Evolutionary conservation across 352 stramenopile genomes (phyloP), one percentile per base, ranked within the genome.

Genomic region (Pythium folliculosum): DNA sequence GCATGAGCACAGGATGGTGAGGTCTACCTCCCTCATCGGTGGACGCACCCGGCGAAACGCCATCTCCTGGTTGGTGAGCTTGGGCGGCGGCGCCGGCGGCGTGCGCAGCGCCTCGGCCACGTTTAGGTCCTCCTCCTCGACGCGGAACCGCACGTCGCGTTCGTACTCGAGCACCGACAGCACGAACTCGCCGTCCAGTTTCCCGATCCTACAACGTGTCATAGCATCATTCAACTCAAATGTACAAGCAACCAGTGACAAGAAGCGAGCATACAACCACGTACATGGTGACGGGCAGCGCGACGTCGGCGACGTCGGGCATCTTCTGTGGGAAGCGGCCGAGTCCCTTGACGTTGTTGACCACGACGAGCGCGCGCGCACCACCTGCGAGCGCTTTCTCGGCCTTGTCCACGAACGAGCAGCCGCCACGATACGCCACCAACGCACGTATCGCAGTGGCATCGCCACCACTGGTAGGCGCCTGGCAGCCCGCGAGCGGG

Each of bases 391-490:
- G 59, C 14, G 78, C 66, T 23, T 78, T 69, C 0, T 80, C 69
- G 1, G 82, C 82, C 58, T 92, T 92, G 0, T 91, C 84, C n/a
- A 89, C 72, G 22, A 92, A 88, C 7, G 82, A 81, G 43, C 84
- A 92, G 0, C 60, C 70, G 25, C 82, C 84, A 30, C 84, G 78
- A 37, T 88, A 90, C 16, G 78, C 65, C 3, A 91, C n/a, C 40
- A 47, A 2, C 13, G 40, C 40, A 7, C 40, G 40, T 8, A 12
- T 12, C 6, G 80, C 67, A 16, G 67, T 52, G 10, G 40, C 25
- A 7, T 62, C 38, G 6, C 63, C 52, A 25, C 25, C 48, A 23
- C 47, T 40, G 23, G 53, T 30, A 22, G 76, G 62, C 12, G 73
- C 50, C 38, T 71, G 51, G 38, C 82, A 92, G 0, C 71, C 82